These are phyloP conservation scores for Pseudogymnoascus sp. DNA, from an alignment of 2,329 filamentous ascomycete genomes.

Conservation along the genomic window DNA sequence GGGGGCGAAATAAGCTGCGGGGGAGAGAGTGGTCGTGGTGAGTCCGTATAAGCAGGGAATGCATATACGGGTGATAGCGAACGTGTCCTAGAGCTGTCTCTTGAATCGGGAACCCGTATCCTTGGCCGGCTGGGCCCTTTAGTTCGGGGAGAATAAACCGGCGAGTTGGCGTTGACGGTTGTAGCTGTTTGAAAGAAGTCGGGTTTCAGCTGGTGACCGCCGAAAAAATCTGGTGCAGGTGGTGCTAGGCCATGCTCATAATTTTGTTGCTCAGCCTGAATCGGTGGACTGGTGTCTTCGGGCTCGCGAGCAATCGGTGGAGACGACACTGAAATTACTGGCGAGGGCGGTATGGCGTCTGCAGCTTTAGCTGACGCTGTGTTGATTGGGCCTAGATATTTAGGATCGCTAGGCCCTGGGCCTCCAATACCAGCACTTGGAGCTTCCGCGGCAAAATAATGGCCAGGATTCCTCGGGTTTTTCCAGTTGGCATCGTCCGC, in stretches of 20 bases:
- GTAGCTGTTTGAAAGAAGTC: conserved; percentile 25
- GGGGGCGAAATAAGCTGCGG: not conserved
- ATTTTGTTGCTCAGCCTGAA: conserved; percentile 21
- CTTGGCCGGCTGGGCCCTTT: conserved; percentile 18
- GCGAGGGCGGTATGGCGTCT: conserved; percentile 28
- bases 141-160: conserved; percentile 17
- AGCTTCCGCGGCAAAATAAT: conserved; percentile 23
- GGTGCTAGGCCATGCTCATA: conserved; percentile 37
- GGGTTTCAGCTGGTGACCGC: conserved; percentile 23
- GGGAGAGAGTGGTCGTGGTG: conserved; percentile 24
- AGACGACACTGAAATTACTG: conserved; percentile 21
- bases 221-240: conserved; percentile 32
- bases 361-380: conserved; percentile 20
- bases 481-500: conserved; percentile 20
- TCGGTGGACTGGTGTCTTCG: conserved; percentile 29
- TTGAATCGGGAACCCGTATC: conserved; percentile 26
- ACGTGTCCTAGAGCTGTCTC: conserved; percentile 24
- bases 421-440: conserved; percentile 29
- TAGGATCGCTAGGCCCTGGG: conserved; percentile 29
- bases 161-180: conserved; percentile 10
- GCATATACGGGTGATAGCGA: conserved; percentile 24
- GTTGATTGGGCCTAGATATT: not conserved
- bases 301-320: conserved; percentile 24
- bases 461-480: conserved; percentile 19
- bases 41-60: conserved; percentile 29